Percentiles rank a stretch among this genome's conserved stretches.
These are phyloP conservation scores for Candida patagonica DNA, from an alignment of 805 yeast species.

Conservation along the genomic window DNA sequence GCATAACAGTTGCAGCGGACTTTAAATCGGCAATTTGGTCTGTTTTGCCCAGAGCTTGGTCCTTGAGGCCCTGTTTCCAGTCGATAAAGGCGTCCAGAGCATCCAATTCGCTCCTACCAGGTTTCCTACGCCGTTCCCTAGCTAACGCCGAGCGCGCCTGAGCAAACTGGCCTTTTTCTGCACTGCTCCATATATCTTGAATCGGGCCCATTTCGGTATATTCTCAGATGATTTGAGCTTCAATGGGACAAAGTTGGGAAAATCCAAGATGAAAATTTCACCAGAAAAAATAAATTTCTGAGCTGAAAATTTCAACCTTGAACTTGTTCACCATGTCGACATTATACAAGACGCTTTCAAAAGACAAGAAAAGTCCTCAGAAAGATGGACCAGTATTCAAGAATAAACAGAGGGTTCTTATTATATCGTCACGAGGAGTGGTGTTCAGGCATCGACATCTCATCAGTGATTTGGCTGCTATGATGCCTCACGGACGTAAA, in stretches of 20 bases:
- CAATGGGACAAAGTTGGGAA: neutral
- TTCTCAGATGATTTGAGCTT: no score
- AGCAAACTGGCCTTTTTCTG: conserved; percentile 44
- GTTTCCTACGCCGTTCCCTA: conserved; percentile 43
- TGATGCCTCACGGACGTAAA: conserved; percentile 91
- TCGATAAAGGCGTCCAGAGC: conserved; percentile 31
- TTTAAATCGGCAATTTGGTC: conserved; percentile 24
- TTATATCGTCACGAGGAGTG: conserved; percentile 90
- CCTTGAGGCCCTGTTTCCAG: conserved; percentile 12
- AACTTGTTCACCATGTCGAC: conserved; percentile 65
- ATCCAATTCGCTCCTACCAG: conserved; percentile 44
- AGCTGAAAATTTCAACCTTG: no score
- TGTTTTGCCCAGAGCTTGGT: conserved; percentile 15
- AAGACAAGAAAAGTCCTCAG: conserved; percentile 20
- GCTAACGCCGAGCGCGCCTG: conserved; percentile 43
- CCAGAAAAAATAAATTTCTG: neutral
- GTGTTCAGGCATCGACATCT: conserved; percentile 92
- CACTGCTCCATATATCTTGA: conserved; percentile 31
- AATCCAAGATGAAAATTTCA: neutral
- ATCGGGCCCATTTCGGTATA: no score
- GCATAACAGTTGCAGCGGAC: conserved; percentile 27
- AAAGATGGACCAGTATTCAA: conserved; percentile 42
- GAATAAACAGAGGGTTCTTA: conserved; percentile 80
- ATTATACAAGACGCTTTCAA: conserved; percentile 51
- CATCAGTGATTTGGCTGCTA: conserved; percentile 64